A percentile compares a stretch with the other conserved stretches of the same genome.
Evolutionary conservation across 1,284 basidiomycete genomes (phyloP).

Genomic region (Ganoderma sp.): DNA sequence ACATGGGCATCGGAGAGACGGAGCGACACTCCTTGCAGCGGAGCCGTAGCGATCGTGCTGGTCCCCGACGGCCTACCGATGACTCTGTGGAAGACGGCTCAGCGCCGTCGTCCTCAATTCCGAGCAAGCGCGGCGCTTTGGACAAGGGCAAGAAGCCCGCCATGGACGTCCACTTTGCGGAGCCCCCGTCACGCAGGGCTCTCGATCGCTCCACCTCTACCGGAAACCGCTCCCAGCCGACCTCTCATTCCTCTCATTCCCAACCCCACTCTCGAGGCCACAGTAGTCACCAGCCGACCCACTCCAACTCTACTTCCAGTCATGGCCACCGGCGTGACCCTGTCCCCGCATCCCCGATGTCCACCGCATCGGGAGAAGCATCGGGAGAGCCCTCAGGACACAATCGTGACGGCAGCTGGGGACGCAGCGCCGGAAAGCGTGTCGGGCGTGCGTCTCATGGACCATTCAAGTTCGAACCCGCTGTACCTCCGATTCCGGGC

Average conservation of each 20-base stretch:
- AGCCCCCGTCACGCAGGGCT: conserved; percentile 23
- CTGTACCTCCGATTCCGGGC: conserved; percentile 46
- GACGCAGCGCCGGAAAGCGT: conserved; percentile 38
- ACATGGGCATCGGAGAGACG: conserved; percentile 30
- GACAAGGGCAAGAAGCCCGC: conserved; percentile 30
- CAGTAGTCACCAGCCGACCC: conserved; percentile 10
- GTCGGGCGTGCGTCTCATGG: conserved; percentile 40
- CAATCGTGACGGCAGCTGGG: conserved; percentile 36
- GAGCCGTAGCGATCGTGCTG: conserved; percentile 29
- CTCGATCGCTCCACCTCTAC: conserved; percentile 16
- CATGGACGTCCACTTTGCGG: conserved; percentile 30
- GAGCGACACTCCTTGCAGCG: conserved; percentile 27
- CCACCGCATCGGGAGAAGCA: conserved; percentile 39
- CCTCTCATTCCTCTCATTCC: conserved; percentile 16
- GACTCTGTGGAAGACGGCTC: conserved; percentile 17
- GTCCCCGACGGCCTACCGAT: conserved; percentile 20
- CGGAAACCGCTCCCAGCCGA: conserved; percentile 8
- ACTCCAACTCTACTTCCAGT: conserved; percentile 20
- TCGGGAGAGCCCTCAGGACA: conserved; percentile 36
- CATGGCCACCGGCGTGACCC: conserved; percentile 27
- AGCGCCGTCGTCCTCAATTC: conserved; percentile 14
- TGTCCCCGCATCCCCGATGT: conserved; percentile 36
- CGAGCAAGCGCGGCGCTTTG: conserved; percentile 9
- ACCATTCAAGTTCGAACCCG: conserved; percentile 50
- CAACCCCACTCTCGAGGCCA: conserved; percentile 11